A percentile compares a stretch with the other conserved stretches of the same genome.
Conservation (phyloP, 2,329 filamentous ascomycete species). For the Lachnellula subtilissima region DNA sequence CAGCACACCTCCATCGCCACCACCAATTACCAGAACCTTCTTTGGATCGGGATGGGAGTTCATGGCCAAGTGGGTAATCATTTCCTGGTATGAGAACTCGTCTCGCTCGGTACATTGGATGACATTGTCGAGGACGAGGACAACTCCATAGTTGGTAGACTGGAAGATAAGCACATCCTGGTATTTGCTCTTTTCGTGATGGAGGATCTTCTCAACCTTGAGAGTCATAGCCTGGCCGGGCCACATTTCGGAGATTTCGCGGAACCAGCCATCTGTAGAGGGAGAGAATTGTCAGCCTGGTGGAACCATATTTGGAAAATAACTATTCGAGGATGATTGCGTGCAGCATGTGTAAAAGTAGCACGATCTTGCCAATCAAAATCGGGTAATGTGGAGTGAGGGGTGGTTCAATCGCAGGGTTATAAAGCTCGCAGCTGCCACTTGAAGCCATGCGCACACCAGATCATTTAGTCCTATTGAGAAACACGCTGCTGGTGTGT, state of each 20-base stretch:
- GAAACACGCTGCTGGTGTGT: neutral
- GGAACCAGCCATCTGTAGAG: slow-evolving; percentile 94
- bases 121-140: slow-evolving; percentile 96
- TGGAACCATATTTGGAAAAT: neutral
- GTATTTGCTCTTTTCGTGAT: slow-evolving; percentile 99
- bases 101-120: slow-evolving; percentile 98
- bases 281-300: slow-evolving; percentile 12
- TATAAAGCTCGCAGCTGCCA: neutral
- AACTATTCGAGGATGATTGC: neutral
- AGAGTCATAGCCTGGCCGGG: slow-evolving; percentile 98
- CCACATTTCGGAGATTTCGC: slow-evolving; percentile 98
- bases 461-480: neutral
- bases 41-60: slow-evolving; percentile 98
- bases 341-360: neutral
- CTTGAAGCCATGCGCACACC: neutral
- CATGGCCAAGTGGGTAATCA: slow-evolving; percentile 98
- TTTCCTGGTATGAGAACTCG: slow-evolving; percentile 99
- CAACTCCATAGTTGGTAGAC: slow-evolving; percentile 93
- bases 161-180: slow-evolving; percentile 99
- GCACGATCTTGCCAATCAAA: slow-evolving; percentile 2
- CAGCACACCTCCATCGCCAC: slow-evolving; percentile 94
- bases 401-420: neutral
- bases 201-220: slow-evolving; percentile 93
- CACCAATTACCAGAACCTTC: slow-evolving; percentile 96
- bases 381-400: slow-evolving; percentile 5